phyloP scores from a whole-genome alignment of 352 stramenopile genomes.

The Globisporangium acanthophoron region DNA sequence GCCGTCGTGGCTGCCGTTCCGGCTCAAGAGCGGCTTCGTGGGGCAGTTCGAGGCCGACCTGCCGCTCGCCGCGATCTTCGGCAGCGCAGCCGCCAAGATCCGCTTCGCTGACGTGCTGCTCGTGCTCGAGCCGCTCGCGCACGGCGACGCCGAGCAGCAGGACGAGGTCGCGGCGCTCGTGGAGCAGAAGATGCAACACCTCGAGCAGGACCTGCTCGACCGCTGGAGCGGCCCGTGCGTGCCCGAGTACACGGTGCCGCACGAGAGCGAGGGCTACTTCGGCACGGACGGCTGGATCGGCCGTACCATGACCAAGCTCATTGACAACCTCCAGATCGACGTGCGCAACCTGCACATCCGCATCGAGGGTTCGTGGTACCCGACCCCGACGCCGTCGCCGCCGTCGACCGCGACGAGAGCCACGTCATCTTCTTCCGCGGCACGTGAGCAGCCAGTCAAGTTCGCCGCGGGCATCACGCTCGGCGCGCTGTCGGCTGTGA shows the following conservation, averaged over 20 bases:
- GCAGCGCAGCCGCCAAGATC: conserved; percentile 73
- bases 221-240: conserved; percentile 71
- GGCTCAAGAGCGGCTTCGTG: conserved; percentile 84
- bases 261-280: conserved; percentile 86
- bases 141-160: conserved; percentile 68
- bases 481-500: conserved; percentile 79
- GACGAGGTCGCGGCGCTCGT: conserved; percentile 52
- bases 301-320: conserved; percentile 85
- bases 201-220: conserved; percentile 76
- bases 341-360: conserved; percentile 85
- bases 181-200: conserved; percentile 57
- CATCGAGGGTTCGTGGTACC: conserved; percentile 72
- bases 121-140: conserved; percentile 61
- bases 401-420: conserved; percentile 11
- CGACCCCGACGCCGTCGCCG: conserved; percentile 15
- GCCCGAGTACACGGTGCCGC: conserved; percentile 51
- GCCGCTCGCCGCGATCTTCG: conserved; percentile 85
- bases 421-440: not conserved
- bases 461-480: conserved; percentile 78
- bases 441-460: conserved; percentile 30
- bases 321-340: conserved; percentile 88
- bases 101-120: conserved; percentile 85
- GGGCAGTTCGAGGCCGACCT: conserved; percentile 81
- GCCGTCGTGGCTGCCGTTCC: conserved; percentile 76
- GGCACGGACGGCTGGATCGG: conserved; percentile 86